phyloP scores from a whole-genome alignment of 2,329 filamentous ascomycete genomes.

The Sporothrix luriei region DNA sequence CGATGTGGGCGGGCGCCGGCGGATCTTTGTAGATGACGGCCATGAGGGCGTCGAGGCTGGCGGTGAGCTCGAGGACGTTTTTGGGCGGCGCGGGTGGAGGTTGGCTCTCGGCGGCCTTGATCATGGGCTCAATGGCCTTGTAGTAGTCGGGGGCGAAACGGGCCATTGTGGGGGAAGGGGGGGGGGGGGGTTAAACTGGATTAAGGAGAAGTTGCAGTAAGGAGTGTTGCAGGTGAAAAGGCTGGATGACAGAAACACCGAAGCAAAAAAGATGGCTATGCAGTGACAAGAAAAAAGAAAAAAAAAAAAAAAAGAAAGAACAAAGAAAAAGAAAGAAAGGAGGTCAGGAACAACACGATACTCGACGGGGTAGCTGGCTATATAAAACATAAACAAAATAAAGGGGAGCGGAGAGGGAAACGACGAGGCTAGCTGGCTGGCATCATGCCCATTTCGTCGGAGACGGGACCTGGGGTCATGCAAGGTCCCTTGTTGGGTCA shows the following conservation, averaged over 20 bases:
- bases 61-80: conserved; percentile 29
- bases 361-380: conserved; percentile 6
- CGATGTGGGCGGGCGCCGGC: conserved; percentile 28
- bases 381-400: conserved; percentile 5
- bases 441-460: not conserved
- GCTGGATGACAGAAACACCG: too few relatives aligned
- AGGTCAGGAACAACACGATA: not conserved
- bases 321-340: not conserved
- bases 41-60: not conserved
- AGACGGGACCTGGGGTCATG: not conserved
- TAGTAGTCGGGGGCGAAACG: conserved; percentile 35
- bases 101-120: conserved; percentile 26
- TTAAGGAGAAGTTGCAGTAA: not conserved
- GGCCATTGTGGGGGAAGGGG: conserved; percentile 4
- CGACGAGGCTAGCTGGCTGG: not conserved
- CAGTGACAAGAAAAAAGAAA: not conserved
- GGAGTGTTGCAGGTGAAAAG: not conserved
- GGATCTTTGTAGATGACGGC: not conserved
- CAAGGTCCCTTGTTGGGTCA: not conserved
- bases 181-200: not conserved
- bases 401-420: not conserved
- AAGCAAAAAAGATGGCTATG: not conserved
- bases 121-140: conserved; percentile 29
- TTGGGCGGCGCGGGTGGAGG: conserved; percentile 16
- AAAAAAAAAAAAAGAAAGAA: not conserved